Evolutionary conservation across 2,329 filamentous ascomycete genomes (phyloP).

Genomic region (Venturia aucupariae): DNA sequence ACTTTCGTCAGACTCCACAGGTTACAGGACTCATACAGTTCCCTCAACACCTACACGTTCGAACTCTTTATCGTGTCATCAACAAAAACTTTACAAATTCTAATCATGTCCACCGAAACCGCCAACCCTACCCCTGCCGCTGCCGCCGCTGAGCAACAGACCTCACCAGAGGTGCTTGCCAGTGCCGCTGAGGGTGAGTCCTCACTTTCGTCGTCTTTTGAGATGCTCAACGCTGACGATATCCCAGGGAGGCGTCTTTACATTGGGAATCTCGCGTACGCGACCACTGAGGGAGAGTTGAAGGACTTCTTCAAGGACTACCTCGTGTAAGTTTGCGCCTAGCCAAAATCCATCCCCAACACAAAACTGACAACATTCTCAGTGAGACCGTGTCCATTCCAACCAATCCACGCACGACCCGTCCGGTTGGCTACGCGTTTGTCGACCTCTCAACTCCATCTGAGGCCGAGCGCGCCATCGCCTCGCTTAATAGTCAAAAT

Average conservation of each 20-base stretch:
- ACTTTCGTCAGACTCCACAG: constrained; percentile 10
- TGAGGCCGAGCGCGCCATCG: constrained; percentile 92
- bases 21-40: constrained; percentile 15
- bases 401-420: constrained; percentile 97
- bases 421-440: constrained; percentile 97
- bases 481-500: constrained; percentile 92
- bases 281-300: constrained; percentile 99
- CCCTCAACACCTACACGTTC: constrained; percentile 14
- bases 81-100: constrained; percentile 19
- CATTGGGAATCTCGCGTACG: constrained; percentile 99
- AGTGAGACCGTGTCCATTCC: constrained; percentile 99
- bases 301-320: constrained; percentile 99
- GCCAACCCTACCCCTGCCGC: constrained; percentile 45
- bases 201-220: background rate
- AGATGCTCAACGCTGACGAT: background rate
- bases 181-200: constrained; percentile 85
- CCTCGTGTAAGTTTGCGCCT: constrained; percentile 72
- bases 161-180: constrained; percentile 78
- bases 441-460: constrained; percentile 91
- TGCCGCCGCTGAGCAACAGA: constrained; percentile 52
- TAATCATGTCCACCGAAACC: constrained; percentile 83
- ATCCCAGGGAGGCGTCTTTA: constrained; percentile 65
- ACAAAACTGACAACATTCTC: constrained; percentile 20
- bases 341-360: constrained; percentile 2
- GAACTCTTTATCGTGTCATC: constrained; percentile 13